phyloP scores from a whole-genome alignment of 164 flowering plant genomes.

The Umbellularia californica region DNA sequence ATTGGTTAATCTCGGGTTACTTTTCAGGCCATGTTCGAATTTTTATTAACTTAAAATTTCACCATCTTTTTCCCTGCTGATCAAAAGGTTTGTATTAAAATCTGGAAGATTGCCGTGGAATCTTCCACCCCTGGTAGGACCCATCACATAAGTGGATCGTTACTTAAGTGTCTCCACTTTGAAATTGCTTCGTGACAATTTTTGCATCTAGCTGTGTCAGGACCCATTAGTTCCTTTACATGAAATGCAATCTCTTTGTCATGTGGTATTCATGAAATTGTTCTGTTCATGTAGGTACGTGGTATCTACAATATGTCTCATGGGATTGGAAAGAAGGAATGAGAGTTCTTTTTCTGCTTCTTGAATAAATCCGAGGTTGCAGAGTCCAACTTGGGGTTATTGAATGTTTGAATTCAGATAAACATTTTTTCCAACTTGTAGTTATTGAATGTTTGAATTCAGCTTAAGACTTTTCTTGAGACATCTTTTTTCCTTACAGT shows the following conservation, averaged over 20 bases:
- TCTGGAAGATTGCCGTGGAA: no score
- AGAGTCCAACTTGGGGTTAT: not conserved
- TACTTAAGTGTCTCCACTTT: not conserved
- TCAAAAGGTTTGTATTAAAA: no score
- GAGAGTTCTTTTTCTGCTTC: constrained; percentile 15
- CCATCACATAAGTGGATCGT: not conserved
- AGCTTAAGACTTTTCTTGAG: not conserved
- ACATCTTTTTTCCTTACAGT: not conserved
- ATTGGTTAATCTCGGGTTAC: no score
- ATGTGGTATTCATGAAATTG: not conserved
- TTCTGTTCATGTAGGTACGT: constrained; percentile 38
- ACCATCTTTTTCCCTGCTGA: no score
- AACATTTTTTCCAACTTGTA: not conserved
- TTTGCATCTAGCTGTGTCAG: not conserved
- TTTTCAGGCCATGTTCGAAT: no score
- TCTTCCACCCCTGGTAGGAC: not conserved
- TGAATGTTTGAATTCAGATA: not conserved
- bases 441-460: not conserved
- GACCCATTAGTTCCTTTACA: no score
- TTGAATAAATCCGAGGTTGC: not conserved
- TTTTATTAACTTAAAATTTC: no score
- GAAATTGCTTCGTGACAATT: not conserved
- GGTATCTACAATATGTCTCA: constrained; percentile 82
- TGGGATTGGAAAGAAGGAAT: constrained; percentile 80
- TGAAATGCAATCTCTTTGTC: not conserved